Base-by-base conservation (phyloP, 2,329 filamentous ascomycete genomes). In the Arachnomyces sp. region DNA sequence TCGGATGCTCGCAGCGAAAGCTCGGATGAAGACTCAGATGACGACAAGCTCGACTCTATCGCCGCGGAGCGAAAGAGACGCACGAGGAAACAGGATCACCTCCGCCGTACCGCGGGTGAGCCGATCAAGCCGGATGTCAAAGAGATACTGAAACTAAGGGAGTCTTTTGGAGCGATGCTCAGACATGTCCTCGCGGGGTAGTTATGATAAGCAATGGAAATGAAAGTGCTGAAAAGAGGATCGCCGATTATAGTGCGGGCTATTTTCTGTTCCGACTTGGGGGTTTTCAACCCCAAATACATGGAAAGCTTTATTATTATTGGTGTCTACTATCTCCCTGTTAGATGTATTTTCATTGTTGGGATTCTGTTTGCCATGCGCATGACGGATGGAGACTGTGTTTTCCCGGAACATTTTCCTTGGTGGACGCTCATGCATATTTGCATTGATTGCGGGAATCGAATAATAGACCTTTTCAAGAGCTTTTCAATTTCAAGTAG, bases 11-110 rank as follows among this genome's bases (percentile, higher is more conserved):
- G 75, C 2, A 80, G 82, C 9, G 75, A 78, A 4, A 78, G 81
- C 43, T 77, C 70, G 1, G 69, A 74, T 21, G 78, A 83, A 49
- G 73, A 83, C n/a, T 82, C 83, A 41, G 77, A 74, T 9, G 82
- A 86, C 38, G 86, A 93, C 42, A 82, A 89, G 43, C 64, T 85
- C 45, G 89, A 96, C 55, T 88, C 90, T 1, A 93, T 98, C 49
- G 80, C 81, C 46, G 85, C 86, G 4, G 92, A 96, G 69, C 73
- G 90, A 44, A 84, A 81, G 54, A 74, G 86, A 44, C 74, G 90
- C 47, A 75, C 78, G 7, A 85, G 82, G 68, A 79, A 76, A 51
- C 85, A 89, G 56, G 89, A 95, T 57, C 77, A 84, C 14, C 71
- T 98, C 39, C 76, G 86, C 48, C 73, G 87, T 39, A 82, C 77